Conservation (phyloP, 805 yeast species). For the Tetrapisispora namnaoensis region DNA sequence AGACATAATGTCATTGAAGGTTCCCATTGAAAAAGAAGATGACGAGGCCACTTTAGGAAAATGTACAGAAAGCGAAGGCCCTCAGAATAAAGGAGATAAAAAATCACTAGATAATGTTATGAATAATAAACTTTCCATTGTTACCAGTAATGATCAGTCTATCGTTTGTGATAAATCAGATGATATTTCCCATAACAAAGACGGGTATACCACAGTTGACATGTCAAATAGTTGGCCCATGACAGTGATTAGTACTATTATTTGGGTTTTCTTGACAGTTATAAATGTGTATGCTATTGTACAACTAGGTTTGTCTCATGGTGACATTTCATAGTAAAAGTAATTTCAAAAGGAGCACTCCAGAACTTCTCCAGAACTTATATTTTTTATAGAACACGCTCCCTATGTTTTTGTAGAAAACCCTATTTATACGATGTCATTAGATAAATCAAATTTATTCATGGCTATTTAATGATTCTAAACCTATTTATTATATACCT, state of each 20-base stretch:
- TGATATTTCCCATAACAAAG: neutral
- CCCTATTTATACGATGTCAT: no score
- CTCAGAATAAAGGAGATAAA: neutral
- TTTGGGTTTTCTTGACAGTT: constrained; percentile 67
- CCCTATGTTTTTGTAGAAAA: no score
- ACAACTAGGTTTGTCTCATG: constrained; percentile 27
- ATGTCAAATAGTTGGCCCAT: constrained; percentile 57
- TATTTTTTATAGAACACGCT: no score
- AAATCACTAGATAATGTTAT: no score
- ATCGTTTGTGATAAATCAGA: neutral
- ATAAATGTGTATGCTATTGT: constrained; percentile 59
- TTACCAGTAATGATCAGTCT: no score
- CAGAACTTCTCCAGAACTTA: no score
- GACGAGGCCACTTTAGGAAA: neutral
- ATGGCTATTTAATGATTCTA: no score
- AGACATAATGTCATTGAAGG: constrained; percentile 54
- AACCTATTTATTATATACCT: no score
- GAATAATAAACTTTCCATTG: no score
- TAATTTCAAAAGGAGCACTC: neutral
- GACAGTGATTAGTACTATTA: constrained; percentile 38
- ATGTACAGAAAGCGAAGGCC: neutral
- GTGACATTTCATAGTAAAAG: constrained; percentile 10
- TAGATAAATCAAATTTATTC: no score
- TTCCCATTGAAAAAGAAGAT: constrained; percentile 10
- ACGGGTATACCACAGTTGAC: constrained; percentile 30